Conservation (phyloP, 495 filamentous ascomycete genomes). For the Oidiodendron maius region DNA sequence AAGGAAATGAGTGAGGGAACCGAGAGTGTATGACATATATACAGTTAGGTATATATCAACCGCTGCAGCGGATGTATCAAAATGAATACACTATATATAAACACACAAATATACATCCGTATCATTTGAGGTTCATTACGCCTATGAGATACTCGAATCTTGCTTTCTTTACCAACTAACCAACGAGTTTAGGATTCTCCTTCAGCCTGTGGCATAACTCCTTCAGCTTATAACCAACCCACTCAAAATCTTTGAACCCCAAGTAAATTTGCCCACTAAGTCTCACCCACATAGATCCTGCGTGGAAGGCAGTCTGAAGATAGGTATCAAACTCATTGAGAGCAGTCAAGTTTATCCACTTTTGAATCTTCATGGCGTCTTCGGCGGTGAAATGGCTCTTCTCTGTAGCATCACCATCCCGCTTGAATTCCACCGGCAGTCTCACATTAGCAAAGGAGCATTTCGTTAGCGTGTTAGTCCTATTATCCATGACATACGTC, state of each 20-base stretch:
- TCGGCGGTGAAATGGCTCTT: neutral
- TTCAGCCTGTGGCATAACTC: conserved; percentile 53
- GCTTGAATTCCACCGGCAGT: conserved; percentile 10
- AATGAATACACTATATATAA: no score
- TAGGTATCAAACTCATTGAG: conserved; percentile 63
- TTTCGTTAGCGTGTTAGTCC: conserved; percentile 15
- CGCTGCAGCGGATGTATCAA: no score
- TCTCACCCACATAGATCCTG: conserved; percentile 57
- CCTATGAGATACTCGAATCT: no score
- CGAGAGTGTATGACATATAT: no score
- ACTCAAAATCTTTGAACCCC: conserved; percentile 71
- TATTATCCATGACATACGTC: conserved; percentile 64
- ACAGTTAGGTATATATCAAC: no score
- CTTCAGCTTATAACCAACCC: conserved; percentile 52
- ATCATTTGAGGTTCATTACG: no score
- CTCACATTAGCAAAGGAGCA: conserved; percentile 13
- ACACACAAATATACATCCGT: no score
- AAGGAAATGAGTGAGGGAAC: no score
- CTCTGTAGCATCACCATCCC: neutral
- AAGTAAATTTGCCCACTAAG: conserved; percentile 78
- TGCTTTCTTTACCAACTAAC: no score
- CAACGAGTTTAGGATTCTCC: no score
- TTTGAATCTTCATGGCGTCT: neutral
- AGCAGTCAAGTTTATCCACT: conserved; percentile 48
- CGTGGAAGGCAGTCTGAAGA: conserved; percentile 55